These are phyloP conservation scores for Biscogniauxia mediterranea DNA, from an alignment of 2,329 filamentous ascomycete genomes.

Conservation along the genomic window DNA sequence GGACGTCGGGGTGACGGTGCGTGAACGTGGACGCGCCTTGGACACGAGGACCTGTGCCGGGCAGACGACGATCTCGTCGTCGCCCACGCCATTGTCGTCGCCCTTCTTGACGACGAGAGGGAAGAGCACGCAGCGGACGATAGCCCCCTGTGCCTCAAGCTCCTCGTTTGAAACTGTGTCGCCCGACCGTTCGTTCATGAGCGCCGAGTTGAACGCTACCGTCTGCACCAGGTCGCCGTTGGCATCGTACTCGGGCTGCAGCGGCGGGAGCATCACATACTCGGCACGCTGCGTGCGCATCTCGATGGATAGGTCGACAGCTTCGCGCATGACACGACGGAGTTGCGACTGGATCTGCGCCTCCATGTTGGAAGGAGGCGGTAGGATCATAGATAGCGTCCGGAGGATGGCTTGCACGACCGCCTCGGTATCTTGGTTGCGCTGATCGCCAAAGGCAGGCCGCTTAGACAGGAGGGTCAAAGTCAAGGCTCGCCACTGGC, in stretches of 20 bases:
- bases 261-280: conserved; percentile 96
- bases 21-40: conserved; percentile 39
- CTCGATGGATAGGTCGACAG: conserved; percentile 87
- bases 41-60: conserved; percentile 91
- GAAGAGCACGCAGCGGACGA: conserved; percentile 91
- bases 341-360: conserved; percentile 79
- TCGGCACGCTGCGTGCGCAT: conserved; percentile 97
- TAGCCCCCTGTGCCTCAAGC: conserved; percentile 70
- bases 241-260: conserved; percentile 91
- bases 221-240: conserved; percentile 87
- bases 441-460: conserved; percentile 76
- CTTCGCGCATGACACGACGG: conserved; percentile 81
- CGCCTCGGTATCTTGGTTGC: conserved; percentile 86
- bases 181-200: conserved; percentile 91
- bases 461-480: conserved; percentile 83
- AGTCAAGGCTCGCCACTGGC: conserved; percentile 95
- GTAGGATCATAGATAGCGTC: conserved; percentile 79
- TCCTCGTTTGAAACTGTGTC: conserved; percentile 71
- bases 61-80: conserved; percentile 93
- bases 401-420: conserved; percentile 90
- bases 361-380: conserved; percentile 79
- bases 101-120: conserved; percentile 96
- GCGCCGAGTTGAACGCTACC: conserved; percentile 84
- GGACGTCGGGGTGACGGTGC: conserved; percentile 48
- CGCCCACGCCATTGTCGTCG: conserved; percentile 80